These are phyloP conservation scores for Phyllosticta capitalensis DNA, from an alignment of 2,329 filamentous ascomycete species.

Conservation along the genomic window DNA sequence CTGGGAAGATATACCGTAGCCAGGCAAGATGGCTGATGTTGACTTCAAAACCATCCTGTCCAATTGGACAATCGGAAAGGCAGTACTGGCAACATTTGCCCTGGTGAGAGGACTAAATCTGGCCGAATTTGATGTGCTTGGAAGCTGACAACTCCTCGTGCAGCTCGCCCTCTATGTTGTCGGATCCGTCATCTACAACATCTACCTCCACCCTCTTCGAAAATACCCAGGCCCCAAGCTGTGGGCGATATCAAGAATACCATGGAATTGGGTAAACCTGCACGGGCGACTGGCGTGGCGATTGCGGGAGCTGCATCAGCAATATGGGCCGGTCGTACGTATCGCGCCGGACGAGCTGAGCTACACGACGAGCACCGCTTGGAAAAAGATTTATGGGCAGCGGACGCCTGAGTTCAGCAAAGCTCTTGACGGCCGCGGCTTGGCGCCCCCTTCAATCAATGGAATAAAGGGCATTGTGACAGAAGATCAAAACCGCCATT, in stretches of 20 bases:
- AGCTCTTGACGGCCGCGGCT: not conserved
- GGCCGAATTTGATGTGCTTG: not conserved
- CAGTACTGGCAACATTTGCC: not conserved
- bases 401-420: not conserved
- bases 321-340: conserved; percentile 35
- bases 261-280: conserved; percentile 9
- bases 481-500: conserved; percentile 18
- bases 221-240: conserved; percentile 35
- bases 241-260: conserved; percentile 22
- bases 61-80: not conserved
- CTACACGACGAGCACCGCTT: conserved; percentile 30
- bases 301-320: conserved; percentile 22
- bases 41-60: not conserved
- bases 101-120: not conserved
- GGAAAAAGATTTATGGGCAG: conserved; percentile 34
- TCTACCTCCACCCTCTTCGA: conserved; percentile 35
- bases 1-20: not conserved
- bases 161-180: conserved; percentile 13
- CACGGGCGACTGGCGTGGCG: not conserved
- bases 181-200: conserved; percentile 23
- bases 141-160: not conserved
- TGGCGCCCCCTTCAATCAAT: not conserved
- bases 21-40: not conserved
- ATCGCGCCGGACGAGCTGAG: conserved; percentile 28
- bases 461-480: not conserved